Percentiles rank a stretch among this genome's conserved stretches.
Evolutionary conservation across 306 rosid species (phyloP).

Genomic region (Casuarina glauca): DNA sequence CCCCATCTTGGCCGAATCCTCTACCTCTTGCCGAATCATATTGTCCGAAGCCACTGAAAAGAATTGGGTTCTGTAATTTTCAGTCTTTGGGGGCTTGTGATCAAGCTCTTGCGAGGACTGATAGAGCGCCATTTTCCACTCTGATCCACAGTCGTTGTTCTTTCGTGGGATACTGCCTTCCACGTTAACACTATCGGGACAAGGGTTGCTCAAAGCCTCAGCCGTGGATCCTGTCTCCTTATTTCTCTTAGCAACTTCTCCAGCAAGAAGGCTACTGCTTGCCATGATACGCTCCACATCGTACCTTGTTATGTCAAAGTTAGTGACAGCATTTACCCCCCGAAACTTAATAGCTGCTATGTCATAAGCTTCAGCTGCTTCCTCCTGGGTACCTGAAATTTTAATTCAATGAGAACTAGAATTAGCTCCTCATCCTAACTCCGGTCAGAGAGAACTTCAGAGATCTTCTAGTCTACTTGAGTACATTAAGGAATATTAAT

Average conservation of each 20-base stretch:
- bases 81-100: constrained; percentile 34
- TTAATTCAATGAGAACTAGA: constrained; percentile 19
- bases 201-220: constrained; percentile 38
- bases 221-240: constrained; percentile 31
- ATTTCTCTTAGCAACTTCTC: constrained; percentile 66
- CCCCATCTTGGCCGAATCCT: constrained; percentile 47
- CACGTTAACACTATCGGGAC: constrained; percentile 29
- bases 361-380: constrained; percentile 95
- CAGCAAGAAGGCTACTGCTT: constrained; percentile 70
- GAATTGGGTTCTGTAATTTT: constrained; percentile 29
- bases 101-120: constrained; percentile 51
- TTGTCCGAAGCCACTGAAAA: constrained; percentile 35
- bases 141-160: constrained; percentile 45
- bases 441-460: not conserved
- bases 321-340: constrained; percentile 82
- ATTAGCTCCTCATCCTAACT: constrained; percentile 9
- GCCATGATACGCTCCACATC: constrained; percentile 82
- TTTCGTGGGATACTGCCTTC: constrained; percentile 40
- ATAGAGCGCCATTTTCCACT: constrained; percentile 56
- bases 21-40: constrained; percentile 42
- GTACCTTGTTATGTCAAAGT: constrained; percentile 81
- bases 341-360: constrained; percentile 87
- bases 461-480: not conserved
- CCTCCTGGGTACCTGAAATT: constrained; percentile 84
- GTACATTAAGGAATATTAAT: not conserved